phyloP scores from a whole-genome alignment of 495 filamentous ascomycete genomes.

The Hypoxylon perforatum region DNA sequence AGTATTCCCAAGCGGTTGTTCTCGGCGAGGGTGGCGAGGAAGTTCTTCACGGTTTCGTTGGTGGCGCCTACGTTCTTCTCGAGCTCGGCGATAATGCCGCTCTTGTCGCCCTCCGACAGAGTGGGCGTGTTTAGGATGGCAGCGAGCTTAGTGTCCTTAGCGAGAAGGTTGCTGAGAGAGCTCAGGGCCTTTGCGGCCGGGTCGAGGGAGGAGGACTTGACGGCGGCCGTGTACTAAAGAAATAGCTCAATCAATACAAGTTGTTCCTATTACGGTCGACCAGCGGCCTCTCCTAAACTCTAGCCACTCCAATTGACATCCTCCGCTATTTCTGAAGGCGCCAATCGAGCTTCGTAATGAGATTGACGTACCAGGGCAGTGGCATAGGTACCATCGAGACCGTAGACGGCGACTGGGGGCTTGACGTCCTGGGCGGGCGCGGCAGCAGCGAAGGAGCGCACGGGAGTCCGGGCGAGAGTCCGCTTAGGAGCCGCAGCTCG shows the following conservation, averaged over 20 bases:
- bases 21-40: slow-evolving; percentile 87
- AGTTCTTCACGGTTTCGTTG: slow-evolving; percentile 89
- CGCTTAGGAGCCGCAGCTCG: slow-evolving; percentile 66
- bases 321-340: background rate
- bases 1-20: slow-evolving; percentile 93
- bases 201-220: slow-evolving; percentile 87
- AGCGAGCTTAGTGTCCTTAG: slow-evolving; percentile 82
- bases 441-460: slow-evolving; percentile 81
- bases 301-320: slow-evolving; percentile 17
- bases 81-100: slow-evolving; percentile 82
- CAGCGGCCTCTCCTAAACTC: slow-evolving; percentile 5
- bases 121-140: slow-evolving; percentile 82
- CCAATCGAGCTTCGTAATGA: slow-evolving; percentile 22
- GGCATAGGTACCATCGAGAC: slow-evolving; percentile 97
- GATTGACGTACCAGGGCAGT: slow-evolving; percentile 84
- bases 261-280: slow-evolving; percentile 2
- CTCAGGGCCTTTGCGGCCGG: slow-evolving; percentile 78
- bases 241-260: slow-evolving; percentile 51
- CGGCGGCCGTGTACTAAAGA: slow-evolving; percentile 91
- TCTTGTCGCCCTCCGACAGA: slow-evolving; percentile 80
- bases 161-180: slow-evolving; percentile 74
- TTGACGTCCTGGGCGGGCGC: slow-evolving; percentile 70
- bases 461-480: slow-evolving; percentile 47
- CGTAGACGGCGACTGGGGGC: slow-evolving; percentile 90
- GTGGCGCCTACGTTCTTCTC: slow-evolving; percentile 77